Evolutionary conservation across 805 yeast species (phyloP).

Genomic region (Suhomyces emberorum): DNA sequence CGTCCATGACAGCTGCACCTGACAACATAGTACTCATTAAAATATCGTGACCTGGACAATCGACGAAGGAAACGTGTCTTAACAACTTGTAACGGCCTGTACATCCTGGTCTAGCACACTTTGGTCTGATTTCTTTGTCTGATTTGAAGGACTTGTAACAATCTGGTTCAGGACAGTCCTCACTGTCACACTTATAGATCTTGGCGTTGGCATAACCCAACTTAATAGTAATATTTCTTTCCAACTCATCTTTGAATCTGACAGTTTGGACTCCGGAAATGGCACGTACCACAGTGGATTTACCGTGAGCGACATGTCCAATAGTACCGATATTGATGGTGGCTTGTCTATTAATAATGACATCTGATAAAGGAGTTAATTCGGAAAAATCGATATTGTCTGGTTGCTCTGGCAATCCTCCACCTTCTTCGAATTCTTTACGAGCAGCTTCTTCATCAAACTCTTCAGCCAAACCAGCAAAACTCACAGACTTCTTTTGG

Average conservation of each 20-base stretch:
- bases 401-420: slow-evolving; percentile 97
- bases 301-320: slow-evolving; percentile 96
- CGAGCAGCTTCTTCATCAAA: slow-evolving; percentile 72
- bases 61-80: slow-evolving; percentile 97
- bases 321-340: slow-evolving; percentile 97
- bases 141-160: slow-evolving; percentile 93
- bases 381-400: slow-evolving; percentile 76
- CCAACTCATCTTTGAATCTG: slow-evolving; percentile 97
- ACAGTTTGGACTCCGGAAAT: slow-evolving; percentile 99
- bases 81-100: slow-evolving; percentile 83
- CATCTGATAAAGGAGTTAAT: slow-evolving; percentile 88
- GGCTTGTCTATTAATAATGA: slow-evolving; percentile 97
- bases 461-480: slow-evolving; percentile 65
- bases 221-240: slow-evolving; percentile 97
- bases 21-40: slow-evolving; percentile 99
- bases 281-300: slow-evolving; percentile 89
- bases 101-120: slow-evolving; percentile 85
- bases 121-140: slow-evolving; percentile 92
- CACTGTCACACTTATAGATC: slow-evolving; percentile 88
- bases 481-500: slow-evolving; percentile 73
- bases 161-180: slow-evolving; percentile 86
- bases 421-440: slow-evolving; percentile 94
- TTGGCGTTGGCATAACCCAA: slow-evolving; percentile 99
- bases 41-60: slow-evolving; percentile 99
- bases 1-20: slow-evolving; percentile 99